phyloP scores from a whole-genome alignment of 305 asterid species.

The Ruellia speciosa region DNA sequence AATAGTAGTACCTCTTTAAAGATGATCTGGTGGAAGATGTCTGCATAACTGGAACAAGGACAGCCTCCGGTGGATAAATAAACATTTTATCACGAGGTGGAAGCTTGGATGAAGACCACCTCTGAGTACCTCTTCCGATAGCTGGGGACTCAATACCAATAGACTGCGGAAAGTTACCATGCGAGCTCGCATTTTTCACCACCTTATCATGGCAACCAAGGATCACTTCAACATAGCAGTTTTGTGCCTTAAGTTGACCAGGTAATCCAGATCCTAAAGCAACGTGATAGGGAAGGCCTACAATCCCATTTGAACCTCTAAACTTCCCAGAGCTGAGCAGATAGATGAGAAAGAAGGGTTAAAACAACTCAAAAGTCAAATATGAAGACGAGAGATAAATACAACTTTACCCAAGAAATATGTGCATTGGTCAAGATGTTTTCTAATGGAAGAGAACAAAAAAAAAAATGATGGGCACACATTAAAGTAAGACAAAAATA shows the following conservation, averaged over 20 bases:
- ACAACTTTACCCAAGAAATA: conserved; percentile 1
- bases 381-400: neutral
- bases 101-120: conserved; percentile 41
- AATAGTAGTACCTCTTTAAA: conserved; percentile 64
- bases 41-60: conserved; percentile 95
- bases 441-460: neutral
- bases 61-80: conserved; percentile 88
- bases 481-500: neutral
- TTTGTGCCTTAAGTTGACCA: conserved; percentile 69
- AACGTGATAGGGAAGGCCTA: conserved; percentile 68
- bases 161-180: conserved; percentile 40
- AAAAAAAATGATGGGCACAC: too few species aligned
- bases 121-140: conserved; percentile 39
- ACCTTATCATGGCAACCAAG: conserved; percentile 63
- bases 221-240: conserved; percentile 78
- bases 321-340: conserved; percentile 70
- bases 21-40: conserved; percentile 79
- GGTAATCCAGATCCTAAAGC: conserved; percentile 55
- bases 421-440: neutral
- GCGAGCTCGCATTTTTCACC: conserved; percentile 30
- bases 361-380: conserved; percentile 3
- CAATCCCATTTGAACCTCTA: conserved; percentile 67
- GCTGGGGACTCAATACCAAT: conserved; percentile 43
- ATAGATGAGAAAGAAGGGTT: conserved; percentile 17
- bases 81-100: conserved; percentile 44